Conservation (phyloP, 352 stramenopile species). For the Phytophthora hybrid region DNA sequence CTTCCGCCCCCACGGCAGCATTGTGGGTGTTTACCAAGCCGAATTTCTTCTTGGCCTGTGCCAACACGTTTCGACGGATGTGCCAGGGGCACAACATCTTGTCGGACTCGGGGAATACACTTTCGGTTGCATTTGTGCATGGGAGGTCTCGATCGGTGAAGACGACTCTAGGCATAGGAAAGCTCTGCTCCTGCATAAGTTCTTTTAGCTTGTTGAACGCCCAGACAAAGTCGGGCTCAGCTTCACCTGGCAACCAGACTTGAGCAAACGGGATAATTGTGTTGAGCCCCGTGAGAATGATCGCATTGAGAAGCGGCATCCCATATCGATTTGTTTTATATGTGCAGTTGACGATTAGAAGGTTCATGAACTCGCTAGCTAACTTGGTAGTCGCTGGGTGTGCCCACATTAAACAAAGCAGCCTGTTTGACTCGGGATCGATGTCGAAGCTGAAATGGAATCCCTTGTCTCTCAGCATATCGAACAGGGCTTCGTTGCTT, state of each 20-base stretch:
- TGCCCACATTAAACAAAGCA: slow-evolving; percentile 22
- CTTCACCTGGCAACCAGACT: slow-evolving; percentile 5
- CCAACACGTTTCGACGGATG: background rate
- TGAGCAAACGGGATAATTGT: slow-evolving; percentile 5
- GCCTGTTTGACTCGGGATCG: background rate
- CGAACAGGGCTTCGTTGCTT: slow-evolving; percentile 7
- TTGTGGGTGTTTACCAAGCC: background rate
- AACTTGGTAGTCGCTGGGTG: slow-evolving; percentile 8
- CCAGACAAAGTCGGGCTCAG: slow-evolving; percentile 1
- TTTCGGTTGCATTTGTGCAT: slow-evolving; percentile 7
- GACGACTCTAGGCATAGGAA: background rate
- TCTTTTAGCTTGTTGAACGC: background rate
- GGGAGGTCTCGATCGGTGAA: slow-evolving; percentile 1
- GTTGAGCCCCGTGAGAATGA: slow-evolving; percentile 5
- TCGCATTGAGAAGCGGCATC: background rate
- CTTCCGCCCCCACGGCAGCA: background rate
- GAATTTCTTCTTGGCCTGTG: background rate
- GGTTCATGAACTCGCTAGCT: background rate
- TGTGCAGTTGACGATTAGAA: slow-evolving; percentile 9
- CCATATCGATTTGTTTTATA: slow-evolving; percentile 9
- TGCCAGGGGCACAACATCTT: background rate
- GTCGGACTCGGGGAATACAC: background rate
- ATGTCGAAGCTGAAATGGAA: slow-evolving; percentile 4
- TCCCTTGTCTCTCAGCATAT: background rate
- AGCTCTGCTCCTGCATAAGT: background rate